These are phyloP conservation scores for Trematosphaeria pertusa DNA, from an alignment of 2,329 filamentous ascomycete species.

Conservation along the genomic window DNA sequence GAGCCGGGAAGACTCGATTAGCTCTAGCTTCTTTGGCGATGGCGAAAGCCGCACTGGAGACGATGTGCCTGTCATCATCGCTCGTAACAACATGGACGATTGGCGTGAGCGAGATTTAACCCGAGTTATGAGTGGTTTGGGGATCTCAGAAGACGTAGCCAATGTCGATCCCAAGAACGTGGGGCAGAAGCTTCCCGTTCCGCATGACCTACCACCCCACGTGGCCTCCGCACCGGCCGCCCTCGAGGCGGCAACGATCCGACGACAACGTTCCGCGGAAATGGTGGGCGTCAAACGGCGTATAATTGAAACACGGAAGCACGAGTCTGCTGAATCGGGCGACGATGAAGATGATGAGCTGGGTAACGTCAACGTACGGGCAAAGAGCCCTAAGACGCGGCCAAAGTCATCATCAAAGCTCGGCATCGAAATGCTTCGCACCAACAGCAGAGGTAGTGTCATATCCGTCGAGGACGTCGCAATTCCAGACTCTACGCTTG, in stretches of 20 bases:
- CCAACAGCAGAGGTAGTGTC: slow-evolving; percentile 87
- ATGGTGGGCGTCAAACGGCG: slow-evolving; percentile 77
- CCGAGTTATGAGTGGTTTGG: slow-evolving; percentile 68
- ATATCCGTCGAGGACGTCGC: slow-evolving; percentile 57
- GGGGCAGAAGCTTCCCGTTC: slow-evolving; percentile 41
- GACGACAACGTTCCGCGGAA: slow-evolving; percentile 73
- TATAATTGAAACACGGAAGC: slow-evolving; percentile 72
- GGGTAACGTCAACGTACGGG: slow-evolving; percentile 62
- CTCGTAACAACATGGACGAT: slow-evolving; percentile 75
- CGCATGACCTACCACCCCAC: slow-evolving; percentile 46
- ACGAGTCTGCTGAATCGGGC: slow-evolving; percentile 83
- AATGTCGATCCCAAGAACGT: slow-evolving; percentile 42
- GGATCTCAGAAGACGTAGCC: slow-evolving; percentile 72
- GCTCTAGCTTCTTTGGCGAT: slow-evolving; percentile 87
- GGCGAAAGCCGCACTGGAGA: slow-evolving; percentile 77
- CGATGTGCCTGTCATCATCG: slow-evolving; percentile 77
- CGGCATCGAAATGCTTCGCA: slow-evolving; percentile 97
- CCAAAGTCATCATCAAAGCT: slow-evolving; percentile 73
- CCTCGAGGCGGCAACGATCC: slow-evolving; percentile 59
- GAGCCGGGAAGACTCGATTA: slow-evolving; percentile 87
- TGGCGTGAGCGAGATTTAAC: slow-evolving; percentile 70
- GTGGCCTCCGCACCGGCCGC: slow-evolving; percentile 64
- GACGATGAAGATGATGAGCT: slow-evolving; percentile 96
- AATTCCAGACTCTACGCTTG: slow-evolving; percentile 39
- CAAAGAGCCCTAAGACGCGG: slow-evolving; percentile 58